Percentiles rank a stretch among this genome's conserved stretches.
phyloP scores from a whole-genome alignment of 768 basidiomycete species.

The Kwoniella mangroviensis region DNA sequence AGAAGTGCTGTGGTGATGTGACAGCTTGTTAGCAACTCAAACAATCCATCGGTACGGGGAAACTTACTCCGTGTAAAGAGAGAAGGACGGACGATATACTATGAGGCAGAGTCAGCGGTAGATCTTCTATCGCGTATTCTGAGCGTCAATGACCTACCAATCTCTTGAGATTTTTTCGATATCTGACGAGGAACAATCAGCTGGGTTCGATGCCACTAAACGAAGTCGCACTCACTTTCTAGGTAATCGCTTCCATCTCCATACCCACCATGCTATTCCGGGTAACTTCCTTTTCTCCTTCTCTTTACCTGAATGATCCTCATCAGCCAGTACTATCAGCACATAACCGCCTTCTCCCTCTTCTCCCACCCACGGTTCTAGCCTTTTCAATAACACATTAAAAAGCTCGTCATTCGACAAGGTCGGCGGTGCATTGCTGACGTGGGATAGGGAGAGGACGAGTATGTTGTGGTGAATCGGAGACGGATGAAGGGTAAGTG shows the following conservation, averaged over 20 bases:
- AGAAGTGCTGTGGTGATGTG: constrained; percentile 26
- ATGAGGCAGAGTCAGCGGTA: background rate
- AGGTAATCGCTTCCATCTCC: constrained; percentile 36
- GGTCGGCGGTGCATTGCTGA: constrained; percentile 14
- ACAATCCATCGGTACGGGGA: background rate
- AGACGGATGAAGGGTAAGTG: constrained; percentile 9
- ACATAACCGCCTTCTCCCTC: constrained; percentile 39
- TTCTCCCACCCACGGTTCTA: constrained; percentile 42
- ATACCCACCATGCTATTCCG: constrained; percentile 36
- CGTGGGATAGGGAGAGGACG: constrained; percentile 25
- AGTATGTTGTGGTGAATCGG: constrained; percentile 16
- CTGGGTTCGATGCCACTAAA: background rate
- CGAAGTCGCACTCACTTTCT: constrained; percentile 27
- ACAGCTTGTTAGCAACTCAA: background rate
- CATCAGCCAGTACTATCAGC: constrained; percentile 38
- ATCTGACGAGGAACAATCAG: constrained; percentile 11
- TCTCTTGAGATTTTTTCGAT: constrained; percentile 45
- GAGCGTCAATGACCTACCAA: constrained; percentile 26
- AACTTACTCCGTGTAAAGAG: constrained; percentile 40
- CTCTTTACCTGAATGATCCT: constrained; percentile 15
- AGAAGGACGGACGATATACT: constrained; percentile 51
- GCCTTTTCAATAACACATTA: constrained; percentile 22
- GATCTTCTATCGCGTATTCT: background rate
- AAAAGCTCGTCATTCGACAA: constrained; percentile 30
- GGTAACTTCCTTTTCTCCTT: constrained; percentile 32